These are phyloP conservation scores for Nemania diffusa DNA, from an alignment of 2,329 filamentous ascomycete genomes.

Conservation along the genomic window DNA sequence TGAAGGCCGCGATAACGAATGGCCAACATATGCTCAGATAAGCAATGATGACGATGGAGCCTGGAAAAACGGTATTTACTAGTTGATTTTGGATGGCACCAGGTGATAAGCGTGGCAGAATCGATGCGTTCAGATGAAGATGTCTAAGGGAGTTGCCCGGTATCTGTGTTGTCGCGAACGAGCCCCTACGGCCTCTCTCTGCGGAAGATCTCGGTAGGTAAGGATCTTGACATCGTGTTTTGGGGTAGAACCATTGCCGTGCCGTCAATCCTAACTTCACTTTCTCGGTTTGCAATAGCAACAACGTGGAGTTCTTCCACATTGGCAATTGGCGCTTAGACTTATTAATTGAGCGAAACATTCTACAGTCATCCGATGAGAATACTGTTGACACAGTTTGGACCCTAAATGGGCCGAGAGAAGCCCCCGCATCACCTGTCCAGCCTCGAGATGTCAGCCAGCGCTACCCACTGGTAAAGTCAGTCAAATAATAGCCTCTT, in stretches of 20 bases:
- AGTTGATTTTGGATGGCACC: neutral
- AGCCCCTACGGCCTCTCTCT: too few relatives aligned
- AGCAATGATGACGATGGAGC: neutral
- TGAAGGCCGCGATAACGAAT: neutral
- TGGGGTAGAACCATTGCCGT: neutral
- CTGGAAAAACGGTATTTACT: neutral
- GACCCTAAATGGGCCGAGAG: too few relatives aligned
- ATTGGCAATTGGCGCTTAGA: neutral
- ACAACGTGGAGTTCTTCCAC: neutral
- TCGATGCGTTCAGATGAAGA: neutral
- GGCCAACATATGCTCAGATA: neutral
- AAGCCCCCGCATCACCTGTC: too few relatives aligned
- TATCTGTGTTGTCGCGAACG: neutral
- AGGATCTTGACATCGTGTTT: neutral
- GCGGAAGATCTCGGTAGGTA: neutral
- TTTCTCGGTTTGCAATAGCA: too few relatives aligned
- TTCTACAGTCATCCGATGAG: neutral
- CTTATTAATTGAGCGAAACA: neutral
- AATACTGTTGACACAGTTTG: neutral
- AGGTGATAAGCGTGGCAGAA: neutral
- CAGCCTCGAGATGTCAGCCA: too few relatives aligned
- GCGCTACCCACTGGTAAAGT: too few relatives aligned
- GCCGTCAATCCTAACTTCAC: neutral
- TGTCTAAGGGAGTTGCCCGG: neutral
- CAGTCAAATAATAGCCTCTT: too few relatives aligned